phyloP scores from a whole-genome alignment of 148 eudicot genomes.

The Dianthus caryophyllus region DNA sequence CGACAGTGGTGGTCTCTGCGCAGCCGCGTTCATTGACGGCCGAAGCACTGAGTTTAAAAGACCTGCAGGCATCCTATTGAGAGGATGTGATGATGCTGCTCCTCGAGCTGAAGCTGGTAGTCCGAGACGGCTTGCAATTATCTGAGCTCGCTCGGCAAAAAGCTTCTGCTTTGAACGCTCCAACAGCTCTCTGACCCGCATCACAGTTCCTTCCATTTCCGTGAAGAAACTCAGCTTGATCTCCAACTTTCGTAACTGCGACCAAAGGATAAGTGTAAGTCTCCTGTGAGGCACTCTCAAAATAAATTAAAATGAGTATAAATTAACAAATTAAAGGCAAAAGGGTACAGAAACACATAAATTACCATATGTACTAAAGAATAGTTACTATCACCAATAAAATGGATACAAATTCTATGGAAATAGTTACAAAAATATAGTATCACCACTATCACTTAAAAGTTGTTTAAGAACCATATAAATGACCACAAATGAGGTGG shows the following conservation, averaged over 20 bases:
- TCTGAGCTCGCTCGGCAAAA: conserved; percentile 77
- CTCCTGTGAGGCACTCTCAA: too few species aligned
- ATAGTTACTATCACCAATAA: too few species aligned
- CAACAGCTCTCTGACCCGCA: conserved; percentile 72
- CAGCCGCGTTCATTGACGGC: conserved; percentile 48
- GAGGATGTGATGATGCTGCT: conserved; percentile 46
- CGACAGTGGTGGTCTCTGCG: conserved; percentile 65
- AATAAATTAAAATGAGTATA: too few species aligned
- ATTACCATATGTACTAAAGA: too few species aligned
- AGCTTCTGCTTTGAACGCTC: conserved; percentile 86
- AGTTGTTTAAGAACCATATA: too few species aligned
- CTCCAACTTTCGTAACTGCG: conserved; percentile 87
- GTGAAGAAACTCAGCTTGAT: conserved; percentile 72
- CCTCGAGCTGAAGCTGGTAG: conserved; percentile 53
- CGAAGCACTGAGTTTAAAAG: conserved; percentile 47
- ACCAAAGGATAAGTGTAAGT: too few species aligned
- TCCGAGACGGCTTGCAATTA: conserved; percentile 80
- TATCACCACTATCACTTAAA: too few species aligned
- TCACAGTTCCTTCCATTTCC: conserved; percentile 66
- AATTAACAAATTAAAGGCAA: too few species aligned
- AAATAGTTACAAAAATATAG: too few species aligned
- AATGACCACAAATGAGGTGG: too few species aligned
- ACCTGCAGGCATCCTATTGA: conserved; percentile 50
- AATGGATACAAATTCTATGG: too few species aligned
- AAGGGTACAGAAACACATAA: too few species aligned